A percentile compares a stretch with the other conserved stretches of the same genome.
Evolutionary conservation across 2,329 filamentous ascomycete species (phyloP).

Genomic region (Fusarium sp.): DNA sequence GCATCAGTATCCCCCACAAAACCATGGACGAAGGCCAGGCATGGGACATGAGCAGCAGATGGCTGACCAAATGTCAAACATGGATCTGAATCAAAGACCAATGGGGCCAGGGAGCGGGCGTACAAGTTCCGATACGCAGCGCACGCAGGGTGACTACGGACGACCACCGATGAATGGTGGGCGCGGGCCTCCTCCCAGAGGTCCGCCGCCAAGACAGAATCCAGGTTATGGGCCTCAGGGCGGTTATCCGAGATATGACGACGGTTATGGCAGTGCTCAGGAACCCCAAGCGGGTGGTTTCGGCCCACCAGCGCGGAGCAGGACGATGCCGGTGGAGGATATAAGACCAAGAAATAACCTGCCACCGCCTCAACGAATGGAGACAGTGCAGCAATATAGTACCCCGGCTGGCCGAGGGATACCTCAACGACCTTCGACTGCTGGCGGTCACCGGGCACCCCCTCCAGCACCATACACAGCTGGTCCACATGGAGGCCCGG

Average conservation of each 20-base stretch:
- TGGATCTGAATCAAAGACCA: conserved; percentile 48
- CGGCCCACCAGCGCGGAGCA: conserved; percentile 64
- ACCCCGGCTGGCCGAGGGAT: conserved; percentile 55
- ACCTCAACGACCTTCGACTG: conserved; percentile 64
- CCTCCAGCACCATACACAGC: conserved; percentile 62
- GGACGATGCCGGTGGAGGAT: conserved; percentile 67
- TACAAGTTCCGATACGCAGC: conserved; percentile 42
- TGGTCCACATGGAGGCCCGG: conserved; percentile 51
- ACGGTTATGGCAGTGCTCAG: conserved; percentile 44
- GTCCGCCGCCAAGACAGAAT: conserved; percentile 44
- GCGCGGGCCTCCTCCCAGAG: conserved; percentile 44
- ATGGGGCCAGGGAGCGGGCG: conserved; percentile 37
- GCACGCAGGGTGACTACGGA: conserved; percentile 42
- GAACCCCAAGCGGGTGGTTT: conserved; percentile 53
- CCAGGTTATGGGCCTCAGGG: conserved; percentile 33
- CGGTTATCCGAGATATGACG: conserved; percentile 43
- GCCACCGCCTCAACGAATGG: conserved; percentile 51
- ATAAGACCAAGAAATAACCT: conserved; percentile 53
- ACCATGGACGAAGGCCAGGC: conserved; percentile 33
- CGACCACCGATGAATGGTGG: conserved; percentile 41
- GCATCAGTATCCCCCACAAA: conserved; percentile 37
- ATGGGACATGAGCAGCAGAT: conserved; percentile 47
- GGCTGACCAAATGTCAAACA: conserved; percentile 48
- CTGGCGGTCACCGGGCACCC: conserved; percentile 60
- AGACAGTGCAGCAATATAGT: conserved; percentile 59